Conservation (phyloP, 352 stramenopile genomes). For the Heterotrichella gracilis region DNA sequence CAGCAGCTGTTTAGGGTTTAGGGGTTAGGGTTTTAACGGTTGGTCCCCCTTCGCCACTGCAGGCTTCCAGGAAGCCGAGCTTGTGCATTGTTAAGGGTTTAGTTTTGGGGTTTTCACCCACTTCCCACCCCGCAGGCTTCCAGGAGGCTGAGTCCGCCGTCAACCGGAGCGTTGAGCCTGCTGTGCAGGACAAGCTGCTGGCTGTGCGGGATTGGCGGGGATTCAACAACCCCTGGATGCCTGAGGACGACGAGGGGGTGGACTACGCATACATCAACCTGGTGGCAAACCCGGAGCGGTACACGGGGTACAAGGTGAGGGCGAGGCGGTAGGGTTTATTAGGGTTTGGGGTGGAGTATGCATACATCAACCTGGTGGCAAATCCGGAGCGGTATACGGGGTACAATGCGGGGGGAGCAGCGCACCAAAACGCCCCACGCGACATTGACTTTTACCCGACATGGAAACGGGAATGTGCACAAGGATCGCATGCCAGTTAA, state of each 20-base stretch:
- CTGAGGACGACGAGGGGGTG: too few relatives aligned
- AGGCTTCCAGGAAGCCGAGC: too few relatives aligned
- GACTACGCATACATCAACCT: conserved; percentile 93
- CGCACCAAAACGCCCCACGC: too few relatives aligned
- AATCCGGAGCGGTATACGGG: conserved; percentile 87
- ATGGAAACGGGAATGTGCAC: too few relatives aligned
- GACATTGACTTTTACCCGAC: too few relatives aligned
- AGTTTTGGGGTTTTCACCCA: not conserved
- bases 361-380: conserved; percentile 72
- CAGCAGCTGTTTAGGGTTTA: too few relatives aligned
- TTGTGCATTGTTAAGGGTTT: not conserved
- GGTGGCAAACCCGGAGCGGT: conserved; percentile 69
- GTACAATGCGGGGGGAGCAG: conserved; percentile 69
- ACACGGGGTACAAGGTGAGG: conserved; percentile 78
- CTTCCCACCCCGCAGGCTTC: not conserved
- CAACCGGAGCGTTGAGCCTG: conserved; percentile 15
- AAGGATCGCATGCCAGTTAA: too few relatives aligned
- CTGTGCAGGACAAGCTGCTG: conserved; percentile 14
- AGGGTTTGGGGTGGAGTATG: too few relatives aligned
- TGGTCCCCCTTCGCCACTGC: too few relatives aligned
- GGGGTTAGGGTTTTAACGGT: too few relatives aligned
- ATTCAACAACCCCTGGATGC: conserved; percentile 19
- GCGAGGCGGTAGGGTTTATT: too few relatives aligned
- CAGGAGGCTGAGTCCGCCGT: not conserved
- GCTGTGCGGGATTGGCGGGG: conserved; percentile 13